Base-by-base conservation (phyloP, 495 filamentous ascomycete genomes). In the Xylaria sp. region DNA sequence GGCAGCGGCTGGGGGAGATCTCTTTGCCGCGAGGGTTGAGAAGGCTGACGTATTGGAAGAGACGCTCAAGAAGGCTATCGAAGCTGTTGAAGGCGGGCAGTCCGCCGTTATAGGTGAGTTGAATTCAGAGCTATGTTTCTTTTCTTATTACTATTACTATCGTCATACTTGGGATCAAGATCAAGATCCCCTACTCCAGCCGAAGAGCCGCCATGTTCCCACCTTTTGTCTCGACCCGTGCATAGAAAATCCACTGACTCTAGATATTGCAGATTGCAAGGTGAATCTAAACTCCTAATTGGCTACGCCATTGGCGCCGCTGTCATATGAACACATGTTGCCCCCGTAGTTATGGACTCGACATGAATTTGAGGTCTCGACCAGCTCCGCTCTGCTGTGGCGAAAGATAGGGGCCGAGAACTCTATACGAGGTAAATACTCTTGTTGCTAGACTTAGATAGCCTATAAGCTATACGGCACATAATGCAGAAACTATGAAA, bases 1-100 rank as follows among this genome's bases (percentile, higher is more conserved):
- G 83, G 95, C 94, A 7, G 93, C 95, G 0, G 90, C 92, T 0
- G 94, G 94, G 5, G 93, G 93, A 1, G 85, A 92, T 48, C 62
- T 95, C 43, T 87, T 90, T 81, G 82, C 92, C 46, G 84, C 89
- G 73, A 80, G 86, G 71, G 83, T 92, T 55, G 83, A 90, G 79
- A 86, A 88, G 81, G 83, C 86, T 75, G 77, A 87, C 66, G 81
- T 92, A 33, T 76, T 95, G 79, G 82, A 91, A 73, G 74, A 84
- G 78, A 81, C 89, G 43, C 77, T 96, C 58, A 87, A 86, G 43
- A 82, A 89, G 74, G 93, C 93, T 33, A 85, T 95, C 50, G 83
- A 90, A 73, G 87, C 84, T 19, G 93, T 96, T 14, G 79, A 89
- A 75, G 82, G 80, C 35, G 93, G 93, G 0, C 88, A 85, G 69